phyloP scores from a whole-genome alignment of 2,329 filamentous ascomycete species.

The Aureobasidium sp. region DNA sequence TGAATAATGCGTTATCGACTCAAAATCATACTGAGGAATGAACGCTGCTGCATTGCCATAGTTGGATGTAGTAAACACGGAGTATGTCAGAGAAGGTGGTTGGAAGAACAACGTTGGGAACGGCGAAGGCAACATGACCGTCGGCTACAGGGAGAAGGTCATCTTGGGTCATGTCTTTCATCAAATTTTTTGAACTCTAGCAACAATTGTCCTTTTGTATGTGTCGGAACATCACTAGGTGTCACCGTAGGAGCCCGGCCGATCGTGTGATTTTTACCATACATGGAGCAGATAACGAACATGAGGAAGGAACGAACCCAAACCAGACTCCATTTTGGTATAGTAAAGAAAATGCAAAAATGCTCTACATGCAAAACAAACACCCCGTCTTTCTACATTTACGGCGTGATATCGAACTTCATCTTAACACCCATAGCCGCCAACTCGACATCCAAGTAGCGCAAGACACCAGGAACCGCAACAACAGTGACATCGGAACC shows the following conservation, averaged over 20 bases:
- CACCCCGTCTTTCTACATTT: background rate
- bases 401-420: constrained; percentile 71
- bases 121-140: background rate
- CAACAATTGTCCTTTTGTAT: too few relatives aligned
- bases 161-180: too few relatives aligned
- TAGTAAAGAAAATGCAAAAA: constrained; percentile 11
- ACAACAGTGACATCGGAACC: constrained; percentile 88
- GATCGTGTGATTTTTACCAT: background rate
- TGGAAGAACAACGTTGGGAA: background rate
- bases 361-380: background rate
- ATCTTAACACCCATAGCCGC: constrained; percentile 94
- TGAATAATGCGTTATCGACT: background rate
- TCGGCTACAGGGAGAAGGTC: too few relatives aligned
- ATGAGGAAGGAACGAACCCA: background rate
- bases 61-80: background rate
- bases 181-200: too few relatives aligned
- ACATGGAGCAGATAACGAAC: background rate
- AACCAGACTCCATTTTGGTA: constrained; percentile 14
- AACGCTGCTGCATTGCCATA: background rate
- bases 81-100: background rate
- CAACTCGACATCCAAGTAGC: constrained; percentile 89
- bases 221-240: too few relatives aligned
- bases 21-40: background rate
- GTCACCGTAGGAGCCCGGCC: too few relatives aligned
- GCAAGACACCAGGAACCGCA: constrained; percentile 84